Evolutionary conservation across 31 red algal genomes (phyloP).

Genomic region (Odonthalia washingtoniensis): DNA sequence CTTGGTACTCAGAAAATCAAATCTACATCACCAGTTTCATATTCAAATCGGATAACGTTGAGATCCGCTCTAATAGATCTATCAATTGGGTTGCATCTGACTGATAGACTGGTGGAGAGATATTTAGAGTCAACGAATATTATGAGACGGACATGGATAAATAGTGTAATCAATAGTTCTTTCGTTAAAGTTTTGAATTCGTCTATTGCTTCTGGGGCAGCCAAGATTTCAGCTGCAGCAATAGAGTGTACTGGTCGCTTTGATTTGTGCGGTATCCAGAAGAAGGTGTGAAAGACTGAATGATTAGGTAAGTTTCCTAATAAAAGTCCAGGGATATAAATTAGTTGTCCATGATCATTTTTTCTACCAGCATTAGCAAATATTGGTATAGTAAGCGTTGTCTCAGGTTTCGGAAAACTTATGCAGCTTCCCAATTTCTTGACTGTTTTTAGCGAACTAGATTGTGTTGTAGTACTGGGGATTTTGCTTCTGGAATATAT

Average conservation of each 20-base stretch:
- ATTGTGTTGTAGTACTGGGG: neutral
- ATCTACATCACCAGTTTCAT: neutral
- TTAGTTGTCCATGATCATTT: neutral
- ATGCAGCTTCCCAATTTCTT: neutral
- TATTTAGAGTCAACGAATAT: conserved; percentile 3
- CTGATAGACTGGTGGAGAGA: neutral
- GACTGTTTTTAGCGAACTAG: neutral
- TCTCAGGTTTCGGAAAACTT: neutral
- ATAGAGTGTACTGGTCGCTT: conserved; percentile 3
- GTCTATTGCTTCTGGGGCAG: conserved; percentile 8
- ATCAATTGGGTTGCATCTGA: conserved; percentile 2
- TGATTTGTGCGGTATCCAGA: neutral
- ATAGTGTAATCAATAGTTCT: neutral
- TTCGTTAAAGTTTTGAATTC: neutral
- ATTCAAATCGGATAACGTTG: neutral
- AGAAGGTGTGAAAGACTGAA: neutral
- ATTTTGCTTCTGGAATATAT: neutral
- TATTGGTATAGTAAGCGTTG: neutral
- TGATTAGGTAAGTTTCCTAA: neutral
- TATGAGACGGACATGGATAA: neutral
- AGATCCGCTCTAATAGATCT: neutral
- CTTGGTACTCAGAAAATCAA: neutral
- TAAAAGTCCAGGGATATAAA: neutral
- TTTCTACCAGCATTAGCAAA: neutral
- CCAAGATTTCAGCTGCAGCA: neutral